Evolutionary conservation across 202 grass and related monocot genomes (phyloP).

Genomic region (Bolboschoenoplectus hybrid): DNA sequence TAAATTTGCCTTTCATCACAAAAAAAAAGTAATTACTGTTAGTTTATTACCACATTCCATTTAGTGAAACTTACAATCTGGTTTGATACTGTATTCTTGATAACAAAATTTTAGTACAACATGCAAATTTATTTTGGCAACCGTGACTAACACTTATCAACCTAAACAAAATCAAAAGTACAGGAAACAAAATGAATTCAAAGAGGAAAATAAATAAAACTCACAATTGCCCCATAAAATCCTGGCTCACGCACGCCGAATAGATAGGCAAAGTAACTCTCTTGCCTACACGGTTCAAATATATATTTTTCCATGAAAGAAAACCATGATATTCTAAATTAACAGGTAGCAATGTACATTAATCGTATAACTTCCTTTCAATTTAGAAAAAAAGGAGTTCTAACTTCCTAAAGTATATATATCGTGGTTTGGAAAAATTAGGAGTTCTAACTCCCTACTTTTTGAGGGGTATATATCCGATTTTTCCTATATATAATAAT

Average conservation of each 20-base stretch:
- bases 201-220: conserved; percentile 32
- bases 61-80: neutral
- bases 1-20: neutral
- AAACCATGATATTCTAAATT: neutral
- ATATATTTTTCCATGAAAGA: neutral
- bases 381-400: neutral
- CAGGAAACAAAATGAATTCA: neutral
- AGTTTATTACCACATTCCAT: neutral
- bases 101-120: neutral
- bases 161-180: conserved; percentile 39
- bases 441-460: no score
- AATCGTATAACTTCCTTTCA: neutral
- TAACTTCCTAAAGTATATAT: conserved; percentile 14
- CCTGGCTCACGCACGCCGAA: conserved; percentile 88
- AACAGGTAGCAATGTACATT: neutral
- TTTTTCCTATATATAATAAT: neutral
- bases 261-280: conserved; percentile 94
- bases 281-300: conserved; percentile 62
- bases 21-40: neutral
- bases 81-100: neutral
- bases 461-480: no score
- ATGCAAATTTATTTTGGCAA: neutral
- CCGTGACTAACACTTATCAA: neutral
- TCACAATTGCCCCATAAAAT: conserved; percentile 79
- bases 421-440: no score